These are phyloP conservation scores for Phytopythium litorale DNA, from an alignment of 352 stramenopile genomes.

Conservation along the genomic window DNA sequence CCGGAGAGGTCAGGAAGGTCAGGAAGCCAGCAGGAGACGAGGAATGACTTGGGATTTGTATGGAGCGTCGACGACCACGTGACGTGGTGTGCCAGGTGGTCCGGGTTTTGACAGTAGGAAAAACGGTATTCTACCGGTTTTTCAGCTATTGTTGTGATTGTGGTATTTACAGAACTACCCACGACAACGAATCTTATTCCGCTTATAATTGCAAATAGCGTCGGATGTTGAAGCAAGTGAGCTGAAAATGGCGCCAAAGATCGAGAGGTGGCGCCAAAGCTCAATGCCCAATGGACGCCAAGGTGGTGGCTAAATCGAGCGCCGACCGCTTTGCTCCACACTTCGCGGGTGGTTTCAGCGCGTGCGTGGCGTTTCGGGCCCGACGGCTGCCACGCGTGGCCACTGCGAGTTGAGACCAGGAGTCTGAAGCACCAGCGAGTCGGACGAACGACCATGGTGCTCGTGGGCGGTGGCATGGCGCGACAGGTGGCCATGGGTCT, in stretches of 20 bases:
- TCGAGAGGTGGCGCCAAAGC: no score
- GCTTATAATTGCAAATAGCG: no score
- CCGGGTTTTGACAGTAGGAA: background rate
- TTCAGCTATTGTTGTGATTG: no score
- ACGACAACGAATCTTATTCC: no score
- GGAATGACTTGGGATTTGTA: background rate
- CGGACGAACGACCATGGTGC: slow-evolving; percentile 24
- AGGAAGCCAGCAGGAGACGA: background rate
- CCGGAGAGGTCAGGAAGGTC: background rate
- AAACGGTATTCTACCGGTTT: background rate
- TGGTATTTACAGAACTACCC: background rate
- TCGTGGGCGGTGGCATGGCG: slow-evolving; percentile 44
- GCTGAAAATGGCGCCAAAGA: no score
- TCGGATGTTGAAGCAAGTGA: no score
- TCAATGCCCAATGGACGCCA: no score
- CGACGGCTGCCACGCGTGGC: background rate
- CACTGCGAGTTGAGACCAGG: background rate
- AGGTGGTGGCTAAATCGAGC: no score
- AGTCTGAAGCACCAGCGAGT: background rate
- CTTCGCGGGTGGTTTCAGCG: no score
- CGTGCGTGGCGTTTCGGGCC: no score
- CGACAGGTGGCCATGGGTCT: slow-evolving; percentile 52
- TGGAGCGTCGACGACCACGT: background rate
- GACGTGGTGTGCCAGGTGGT: background rate
- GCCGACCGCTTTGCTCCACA: no score